Base-by-base conservation (phyloP, 352 stramenopile species). In the Globisporangium solare region DNA sequence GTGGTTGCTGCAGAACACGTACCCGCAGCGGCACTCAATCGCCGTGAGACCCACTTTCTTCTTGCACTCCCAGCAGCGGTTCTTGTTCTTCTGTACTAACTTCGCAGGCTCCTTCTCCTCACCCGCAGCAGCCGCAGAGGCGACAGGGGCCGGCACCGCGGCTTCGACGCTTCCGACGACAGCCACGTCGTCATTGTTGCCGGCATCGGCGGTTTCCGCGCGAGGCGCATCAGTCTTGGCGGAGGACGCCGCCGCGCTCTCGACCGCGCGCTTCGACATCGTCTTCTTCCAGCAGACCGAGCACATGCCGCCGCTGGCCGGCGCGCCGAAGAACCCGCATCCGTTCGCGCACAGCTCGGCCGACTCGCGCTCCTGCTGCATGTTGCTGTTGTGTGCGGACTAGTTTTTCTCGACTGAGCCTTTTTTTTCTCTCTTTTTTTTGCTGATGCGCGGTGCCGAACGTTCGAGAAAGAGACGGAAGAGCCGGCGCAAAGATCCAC, bases 11-110 rank as follows among this genome's bases (percentile, higher is more conserved):
- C 89, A 97, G 62, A 91, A 96, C 21, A 96, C 76, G 57, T 83
- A 95, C 55, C 85, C 85, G 57, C 89, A 97, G 47, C 83, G 81
- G 67, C 89, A 97, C 63, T 94, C 83, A 55, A 96, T 91, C 18
- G 86, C 89, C 20, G 86, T 95, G 6, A 96, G 72, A 0, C 89
- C 87, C 18, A 96, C 81, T 68, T 96, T 96, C 71, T 96, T 96
- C 71, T 89, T 92, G 77, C 89, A 97, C 56, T 91, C 79, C 75
- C 85, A 96, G 76, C 89, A 97, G 24, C 85, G 80, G 61, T 92
- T 93, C 58, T 89, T 86, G 71, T 96, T 96, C 70, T 91, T 96
- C 74, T 97, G 89, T 47, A 92, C 71, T 21, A 66, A 60, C 48
- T 76, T 80, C 18, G 71, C 68, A 5, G 68, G 58, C 12, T 48